Evolutionary conservation across 441 rosid genomes (phyloP), one percentile per base, ranked within the genome.

Genomic region (Gossypium gossypioides): DNA sequence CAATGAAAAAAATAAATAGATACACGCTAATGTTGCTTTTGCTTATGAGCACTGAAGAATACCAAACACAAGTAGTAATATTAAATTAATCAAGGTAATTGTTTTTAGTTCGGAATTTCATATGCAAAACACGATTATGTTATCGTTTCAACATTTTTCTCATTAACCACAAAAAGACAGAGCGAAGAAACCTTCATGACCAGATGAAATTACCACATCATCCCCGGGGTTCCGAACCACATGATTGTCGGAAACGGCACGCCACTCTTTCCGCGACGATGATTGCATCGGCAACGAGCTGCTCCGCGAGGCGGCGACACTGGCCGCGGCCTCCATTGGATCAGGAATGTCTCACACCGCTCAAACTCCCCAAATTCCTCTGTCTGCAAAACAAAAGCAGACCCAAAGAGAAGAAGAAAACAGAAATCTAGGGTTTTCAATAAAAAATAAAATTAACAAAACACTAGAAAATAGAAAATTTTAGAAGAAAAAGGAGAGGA

Each of bases 221-320:
- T 87, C 89, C 8, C 78, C 82, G 1, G 77, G 74, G 77, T 79
- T 86, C 56, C 89, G 87, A 77, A 71, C 83, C 6, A 85, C 76
- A 72, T 88, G 96, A 51, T 86, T 87, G 71, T 95, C 99, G 18
- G 98, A 81, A 74, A 89, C 89, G 46, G 96, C 97, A 46, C 95
- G 96, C 99, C 98, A 89, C 83, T 92, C 93, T 84, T 92, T 92
- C 79, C 95, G 80, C 4, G 86, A 76, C 44, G 86, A 76, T n/a
- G 88, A 81, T 3, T 87, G 69, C 79, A 85, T 86, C 81, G 84
- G 86, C 81, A 88, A 71, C 57, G 97, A 79, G 80, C 87, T 84
- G 70, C 86, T 87, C 75, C 89, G 93, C 16, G 88, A 55, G 79
- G 88, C 82, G 77, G 90, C 90, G 75, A 79, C 84, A 75, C 84